These are phyloP conservation scores for Candida tetrigidarum DNA, from an alignment of 1,139 yeast species.

Conservation along the genomic window DNA sequence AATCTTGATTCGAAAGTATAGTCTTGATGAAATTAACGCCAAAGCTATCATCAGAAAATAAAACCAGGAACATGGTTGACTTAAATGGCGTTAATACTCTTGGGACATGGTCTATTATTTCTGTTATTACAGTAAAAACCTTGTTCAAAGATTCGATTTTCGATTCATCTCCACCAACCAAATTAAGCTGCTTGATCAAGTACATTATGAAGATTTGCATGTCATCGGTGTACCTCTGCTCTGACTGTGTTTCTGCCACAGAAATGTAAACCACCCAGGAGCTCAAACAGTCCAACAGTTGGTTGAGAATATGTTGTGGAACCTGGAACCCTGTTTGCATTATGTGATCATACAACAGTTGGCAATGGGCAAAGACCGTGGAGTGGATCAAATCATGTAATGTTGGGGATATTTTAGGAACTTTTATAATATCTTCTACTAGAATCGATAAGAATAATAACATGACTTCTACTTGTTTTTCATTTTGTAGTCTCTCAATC, in stretches of 20 bases:
- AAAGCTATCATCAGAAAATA: constrained; percentile 45
- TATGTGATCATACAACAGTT: constrained; percentile 12
- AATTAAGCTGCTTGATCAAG: constrained; percentile 27
- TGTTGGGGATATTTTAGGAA: constrained; percentile 21
- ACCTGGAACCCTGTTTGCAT: constrained; percentile 2
- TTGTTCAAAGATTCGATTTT: constrained; percentile 28
- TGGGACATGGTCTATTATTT: constrained; percentile 51
- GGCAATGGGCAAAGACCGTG: constrained; percentile 13
- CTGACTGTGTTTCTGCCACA: constrained; percentile 38
- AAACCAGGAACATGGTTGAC: constrained; percentile 22
- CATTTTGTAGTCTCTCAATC: constrained; percentile 4
- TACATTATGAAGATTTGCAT: constrained; percentile 20
- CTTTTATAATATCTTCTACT: constrained; percentile 57
- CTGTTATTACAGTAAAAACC: constrained; percentile 43
- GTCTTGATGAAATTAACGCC: constrained; percentile 37
- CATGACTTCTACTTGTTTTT: constrained; percentile 17
- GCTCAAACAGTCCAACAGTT: constrained; percentile 34
- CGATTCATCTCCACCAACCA: constrained; percentile 14
- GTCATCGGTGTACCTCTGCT: constrained; percentile 33
- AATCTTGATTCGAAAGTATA: constrained; percentile 25
- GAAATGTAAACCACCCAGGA: constrained; percentile 41
- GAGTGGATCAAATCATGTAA: constrained; percentile 19
- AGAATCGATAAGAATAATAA: constrained; percentile 50
- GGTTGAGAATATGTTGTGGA: constrained; percentile 15
- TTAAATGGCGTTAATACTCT: constrained; percentile 37